A percentile compares a stretch with the other conserved stretches of the same genome.
phyloP scores from a whole-genome alignment of 1,284 basidiomycete genomes.

The Vanrija sp. region DNA sequence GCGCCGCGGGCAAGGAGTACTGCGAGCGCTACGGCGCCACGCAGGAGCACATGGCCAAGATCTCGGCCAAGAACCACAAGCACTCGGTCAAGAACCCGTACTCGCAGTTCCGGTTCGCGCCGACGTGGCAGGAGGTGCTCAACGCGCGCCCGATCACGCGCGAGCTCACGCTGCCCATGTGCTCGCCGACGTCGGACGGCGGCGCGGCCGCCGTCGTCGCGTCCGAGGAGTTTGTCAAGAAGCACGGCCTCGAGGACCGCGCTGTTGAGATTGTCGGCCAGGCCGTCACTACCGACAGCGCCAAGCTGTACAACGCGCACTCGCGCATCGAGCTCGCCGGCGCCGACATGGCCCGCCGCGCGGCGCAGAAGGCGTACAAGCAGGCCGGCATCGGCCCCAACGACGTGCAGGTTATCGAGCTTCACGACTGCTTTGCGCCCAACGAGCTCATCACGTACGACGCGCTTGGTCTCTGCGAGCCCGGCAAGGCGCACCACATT shows the following conservation, averaged over 20 bases:
- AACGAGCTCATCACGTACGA: constrained; percentile 23
- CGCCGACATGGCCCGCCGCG: constrained; percentile 16
- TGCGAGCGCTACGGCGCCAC: constrained; percentile 15
- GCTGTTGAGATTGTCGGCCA: constrained; percentile 16
- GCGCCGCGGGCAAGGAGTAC: constrained; percentile 18
- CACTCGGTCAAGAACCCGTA: constrained; percentile 19
- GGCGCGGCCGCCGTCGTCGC: constrained; percentile 14
- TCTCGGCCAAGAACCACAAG: constrained; percentile 20
- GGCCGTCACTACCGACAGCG: constrained; percentile 15
- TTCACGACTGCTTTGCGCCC: constrained; percentile 23
- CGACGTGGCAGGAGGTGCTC: constrained; percentile 10
- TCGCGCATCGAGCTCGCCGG: constrained; percentile 20
- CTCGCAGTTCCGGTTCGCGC: constrained; percentile 21
- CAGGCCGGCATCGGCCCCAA: constrained; percentile 10
- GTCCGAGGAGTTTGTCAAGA: constrained; percentile 15
- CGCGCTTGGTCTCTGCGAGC: constrained; percentile 10
- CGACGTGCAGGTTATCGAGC: constrained; percentile 21
- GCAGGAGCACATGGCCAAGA: constrained; percentile 15
- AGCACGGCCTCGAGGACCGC: constrained; percentile 17
- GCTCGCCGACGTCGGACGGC: constrained; percentile 20
- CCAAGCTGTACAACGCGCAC: constrained; percentile 11
- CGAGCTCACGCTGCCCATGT: constrained; percentile 21
- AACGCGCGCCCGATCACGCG: constrained; percentile 17
- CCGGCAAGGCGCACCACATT: constrained; percentile 14
- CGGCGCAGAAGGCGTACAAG: constrained; percentile 13